These are phyloP conservation scores for Phaeosphaeriaceae sp. DNA, from an alignment of 2,329 filamentous ascomycete species.

Conservation along the genomic window DNA sequence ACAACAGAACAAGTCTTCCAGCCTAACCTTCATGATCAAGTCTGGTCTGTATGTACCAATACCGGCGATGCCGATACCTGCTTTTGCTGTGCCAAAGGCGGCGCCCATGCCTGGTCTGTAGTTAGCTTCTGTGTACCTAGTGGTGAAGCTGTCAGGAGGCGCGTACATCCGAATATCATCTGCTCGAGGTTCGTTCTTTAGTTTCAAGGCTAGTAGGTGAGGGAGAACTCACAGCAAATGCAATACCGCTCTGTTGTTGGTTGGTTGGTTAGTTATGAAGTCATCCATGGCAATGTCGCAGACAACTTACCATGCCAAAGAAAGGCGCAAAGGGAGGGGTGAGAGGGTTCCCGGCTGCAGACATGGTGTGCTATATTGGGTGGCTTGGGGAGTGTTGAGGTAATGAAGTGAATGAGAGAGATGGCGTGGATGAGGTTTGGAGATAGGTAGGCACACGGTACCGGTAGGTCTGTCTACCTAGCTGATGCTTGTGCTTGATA, in stretches of 20 bases:
- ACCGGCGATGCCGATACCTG: slow-evolving; percentile 85
- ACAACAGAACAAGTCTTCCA: too few species aligned
- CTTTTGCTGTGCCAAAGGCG: slow-evolving; percentile 87
- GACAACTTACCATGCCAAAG: slow-evolving; percentile 78
- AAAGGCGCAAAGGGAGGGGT: slow-evolving; percentile 86
- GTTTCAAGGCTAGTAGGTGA: slow-evolving; percentile 16
- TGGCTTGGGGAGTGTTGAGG: slow-evolving; percentile 1
- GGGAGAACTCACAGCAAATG: slow-evolving; percentile 62
- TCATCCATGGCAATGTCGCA: slow-evolving; percentile 15
- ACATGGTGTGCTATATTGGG: slow-evolving; percentile 22
- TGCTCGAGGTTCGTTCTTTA: slow-evolving; percentile 35
- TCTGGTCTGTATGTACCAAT: slow-evolving; percentile 85
- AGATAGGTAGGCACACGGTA: not conserved
- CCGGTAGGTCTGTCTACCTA: too few species aligned
- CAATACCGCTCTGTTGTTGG: slow-evolving; percentile 72
- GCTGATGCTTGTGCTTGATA: too few species aligned
- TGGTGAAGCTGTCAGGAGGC: slow-evolving; percentile 3
- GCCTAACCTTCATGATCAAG: slow-evolving; percentile 83
- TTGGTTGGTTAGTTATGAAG: slow-evolving; percentile 48
- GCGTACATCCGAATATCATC: slow-evolving; percentile 84
- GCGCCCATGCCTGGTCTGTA: slow-evolving; percentile 68
- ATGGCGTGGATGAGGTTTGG: slow-evolving; percentile 2
- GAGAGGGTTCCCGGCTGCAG: slow-evolving; percentile 26
- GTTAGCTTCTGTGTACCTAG: slow-evolving; percentile 26
- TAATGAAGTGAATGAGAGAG: slow-evolving; percentile 1